phyloP scores from a whole-genome alignment of 2,329 filamentous ascomycete genomes.

The Coleophoma cylindrospora region DNA sequence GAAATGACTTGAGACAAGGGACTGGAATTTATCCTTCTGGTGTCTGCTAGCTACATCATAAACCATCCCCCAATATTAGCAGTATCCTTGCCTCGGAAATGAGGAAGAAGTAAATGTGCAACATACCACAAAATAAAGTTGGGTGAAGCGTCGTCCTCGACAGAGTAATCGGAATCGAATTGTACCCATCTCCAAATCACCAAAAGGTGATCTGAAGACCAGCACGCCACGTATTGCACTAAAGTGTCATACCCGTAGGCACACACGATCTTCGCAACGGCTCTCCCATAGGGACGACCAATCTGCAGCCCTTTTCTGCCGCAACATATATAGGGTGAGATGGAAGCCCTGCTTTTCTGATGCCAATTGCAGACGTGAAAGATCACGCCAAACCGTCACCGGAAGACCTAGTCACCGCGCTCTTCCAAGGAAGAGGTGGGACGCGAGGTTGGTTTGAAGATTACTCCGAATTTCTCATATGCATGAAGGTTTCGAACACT shows the following conservation, averaged over 20 bases:
- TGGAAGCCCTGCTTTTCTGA: conserved; percentile 75
- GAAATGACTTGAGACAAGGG: too few species aligned
- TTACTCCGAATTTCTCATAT: conserved; percentile 99
- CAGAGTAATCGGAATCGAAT: conserved; percentile 35
- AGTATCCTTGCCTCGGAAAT: conserved; percentile 22
- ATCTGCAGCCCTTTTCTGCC: conserved; percentile 28
- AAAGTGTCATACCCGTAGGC: conserved; percentile 60
- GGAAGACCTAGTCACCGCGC: conserved; percentile 53
- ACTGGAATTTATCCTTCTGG: too few species aligned
- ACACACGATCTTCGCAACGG: conserved; percentile 91
- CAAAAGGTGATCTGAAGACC: conserved; percentile 10
- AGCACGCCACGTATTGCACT: conserved; percentile 94
- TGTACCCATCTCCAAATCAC: conserved; percentile 22
- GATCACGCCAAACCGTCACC: conserved; percentile 81
- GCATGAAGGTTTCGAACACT: conserved; percentile 33
- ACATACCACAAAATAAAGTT: conserved; percentile 21
- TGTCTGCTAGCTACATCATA: too few species aligned
- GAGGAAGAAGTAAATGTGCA: not conserved
- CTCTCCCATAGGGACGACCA: conserved; percentile 74
- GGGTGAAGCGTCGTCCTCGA: conserved; percentile 20
- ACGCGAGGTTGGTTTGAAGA: conserved; percentile 58
- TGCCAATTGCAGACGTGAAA: conserved; percentile 78
- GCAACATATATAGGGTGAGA: conserved; percentile 25
- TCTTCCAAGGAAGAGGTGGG: conserved; percentile 37
- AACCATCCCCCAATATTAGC: conserved; percentile 17